phyloP scores from a whole-genome alignment of 2,329 filamentous ascomycete species.

The Stachybotrys chlorohalonatus region DNA sequence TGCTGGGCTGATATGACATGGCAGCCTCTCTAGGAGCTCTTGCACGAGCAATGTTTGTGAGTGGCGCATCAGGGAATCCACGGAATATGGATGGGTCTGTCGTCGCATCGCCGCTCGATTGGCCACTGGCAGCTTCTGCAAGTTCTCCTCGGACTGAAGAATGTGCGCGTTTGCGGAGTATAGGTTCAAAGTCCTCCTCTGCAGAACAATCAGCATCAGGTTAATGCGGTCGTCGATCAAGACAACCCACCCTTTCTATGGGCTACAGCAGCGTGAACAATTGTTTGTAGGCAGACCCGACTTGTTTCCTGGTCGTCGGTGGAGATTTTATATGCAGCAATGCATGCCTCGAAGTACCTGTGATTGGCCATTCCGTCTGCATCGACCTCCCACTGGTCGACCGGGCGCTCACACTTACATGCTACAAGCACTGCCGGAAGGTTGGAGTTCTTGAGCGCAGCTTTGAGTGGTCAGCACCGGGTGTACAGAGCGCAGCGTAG shows the following conservation, averaged over 20 bases:
- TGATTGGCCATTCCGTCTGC: constrained; percentile 54
- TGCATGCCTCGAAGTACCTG: constrained; percentile 56
- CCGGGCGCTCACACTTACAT: constrained; percentile 79
- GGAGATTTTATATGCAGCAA: constrained; percentile 68
- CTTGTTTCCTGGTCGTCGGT: constrained; percentile 61
- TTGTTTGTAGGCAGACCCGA: constrained; percentile 65
- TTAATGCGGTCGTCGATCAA: constrained; percentile 1
- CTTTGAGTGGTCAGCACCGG: constrained; percentile 31
- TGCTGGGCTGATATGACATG: neutral
- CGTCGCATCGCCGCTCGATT: constrained; percentile 47
- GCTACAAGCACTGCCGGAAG: constrained; percentile 76
- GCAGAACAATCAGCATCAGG: constrained; percentile 2
- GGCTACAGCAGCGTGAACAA: constrained; percentile 63
- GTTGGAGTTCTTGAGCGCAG: constrained; percentile 60
- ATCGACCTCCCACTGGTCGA: constrained; percentile 62
- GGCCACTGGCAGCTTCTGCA: neutral
- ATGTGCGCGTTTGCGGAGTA: constrained; percentile 46
- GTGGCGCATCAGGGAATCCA: constrained; percentile 40
- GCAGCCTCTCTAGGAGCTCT: constrained; percentile 19
- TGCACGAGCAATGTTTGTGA: constrained; percentile 23
- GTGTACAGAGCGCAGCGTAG: neutral
- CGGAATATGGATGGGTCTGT: constrained; percentile 58
- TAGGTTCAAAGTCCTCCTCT: constrained; percentile 33
- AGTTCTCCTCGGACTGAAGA: constrained; percentile 34
- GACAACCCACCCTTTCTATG: constrained; percentile 56